Evolutionary conservation across 2,329 filamentous ascomycete species (phyloP).

Genomic region (Cadophora gregata): DNA sequence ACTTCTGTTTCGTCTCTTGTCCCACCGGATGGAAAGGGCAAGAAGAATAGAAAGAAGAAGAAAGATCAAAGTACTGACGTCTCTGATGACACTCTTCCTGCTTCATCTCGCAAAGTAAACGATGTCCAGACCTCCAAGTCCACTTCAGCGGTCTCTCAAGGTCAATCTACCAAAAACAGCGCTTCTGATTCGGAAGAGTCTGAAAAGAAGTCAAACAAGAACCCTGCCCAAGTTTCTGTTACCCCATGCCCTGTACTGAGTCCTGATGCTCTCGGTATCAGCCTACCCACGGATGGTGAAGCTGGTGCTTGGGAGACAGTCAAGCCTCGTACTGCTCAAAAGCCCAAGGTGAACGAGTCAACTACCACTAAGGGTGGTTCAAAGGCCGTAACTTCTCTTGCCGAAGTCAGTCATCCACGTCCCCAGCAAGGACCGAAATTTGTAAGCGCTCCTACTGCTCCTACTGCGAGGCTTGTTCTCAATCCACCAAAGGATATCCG

Average conservation of each 20-base stretch:
- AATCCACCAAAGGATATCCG: neutral
- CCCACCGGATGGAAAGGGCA: slow-evolving; percentile 4
- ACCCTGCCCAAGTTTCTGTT: neutral
- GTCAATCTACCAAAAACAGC: neutral
- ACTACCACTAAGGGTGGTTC: neutral
- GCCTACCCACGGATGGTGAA: neutral
- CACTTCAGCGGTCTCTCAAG: neutral
- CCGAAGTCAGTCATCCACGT: neutral
- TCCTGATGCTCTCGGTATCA: neutral
- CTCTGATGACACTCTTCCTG: neutral
- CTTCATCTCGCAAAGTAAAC: neutral
- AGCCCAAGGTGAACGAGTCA: neutral
- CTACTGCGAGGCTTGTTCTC: neutral
- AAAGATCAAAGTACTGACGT: neutral
- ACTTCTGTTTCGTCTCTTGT: neutral
- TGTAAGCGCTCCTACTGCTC: neutral
- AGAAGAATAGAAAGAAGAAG: slow-evolving; percentile 18
- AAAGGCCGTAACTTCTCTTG: neutral
- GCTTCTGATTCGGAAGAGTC: neutral
- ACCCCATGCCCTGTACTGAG: neutral
- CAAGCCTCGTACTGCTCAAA: slow-evolving; percentile 7
- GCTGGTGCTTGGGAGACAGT: slow-evolving; percentile 5
- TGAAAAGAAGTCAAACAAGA: neutral
- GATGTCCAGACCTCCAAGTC: neutral
- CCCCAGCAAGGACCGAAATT: neutral